Percentiles rank a stretch among this genome's conserved stretches.
Evolutionary conservation across 768 basidiomycete species (phyloP).

Genomic region (Leccinum ochraceum): DNA sequence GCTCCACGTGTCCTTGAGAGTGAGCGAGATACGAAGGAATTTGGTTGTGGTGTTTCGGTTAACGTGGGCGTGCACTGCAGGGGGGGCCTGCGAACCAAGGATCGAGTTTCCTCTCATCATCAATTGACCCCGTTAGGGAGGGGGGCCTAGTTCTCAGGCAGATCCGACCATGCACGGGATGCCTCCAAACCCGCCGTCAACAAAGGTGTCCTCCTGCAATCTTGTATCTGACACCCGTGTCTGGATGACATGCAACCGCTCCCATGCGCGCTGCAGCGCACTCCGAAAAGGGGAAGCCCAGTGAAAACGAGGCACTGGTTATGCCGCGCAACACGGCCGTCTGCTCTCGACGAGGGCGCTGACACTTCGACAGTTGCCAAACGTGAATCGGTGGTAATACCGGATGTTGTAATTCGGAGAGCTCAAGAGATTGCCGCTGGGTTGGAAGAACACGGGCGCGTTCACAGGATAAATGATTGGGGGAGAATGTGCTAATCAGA

Average conservation of each 20-base stretch:
- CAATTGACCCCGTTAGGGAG: conserved; percentile 18
- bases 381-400: conserved; percentile 13
- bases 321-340: conserved; percentile 6
- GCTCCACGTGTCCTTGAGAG: conserved; percentile 13
- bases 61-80: conserved; percentile 11
- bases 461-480: conserved; percentile 30
- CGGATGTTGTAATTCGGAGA: conserved; percentile 6
- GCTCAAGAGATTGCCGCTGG: conserved; percentile 24
- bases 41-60: conserved; percentile 20
- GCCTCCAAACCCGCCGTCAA: conserved; percentile 15
- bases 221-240: conserved; percentile 17
- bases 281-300: conserved; percentile 10
- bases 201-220: conserved; percentile 10
- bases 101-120: conserved; percentile 16
- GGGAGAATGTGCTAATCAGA: conserved; percentile 32
- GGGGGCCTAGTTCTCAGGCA: conserved; percentile 28
- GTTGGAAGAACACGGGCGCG: conserved; percentile 21
- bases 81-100: conserved; percentile 18
- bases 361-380: conserved; percentile 3
- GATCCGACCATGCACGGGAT: conserved; percentile 27
- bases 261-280: conserved; percentile 6
- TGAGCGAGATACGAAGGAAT: conserved; percentile 9
- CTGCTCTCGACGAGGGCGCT: conserved; percentile 7
- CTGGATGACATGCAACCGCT: conserved; percentile 20
- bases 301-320: conserved; percentile 3